Percentiles rank a stretch among this genome's conserved stretches.
These are phyloP conservation scores for Amaranthus hypochondriacus DNA, from an alignment of 148 eudicot species.

Conservation along the genomic window DNA sequence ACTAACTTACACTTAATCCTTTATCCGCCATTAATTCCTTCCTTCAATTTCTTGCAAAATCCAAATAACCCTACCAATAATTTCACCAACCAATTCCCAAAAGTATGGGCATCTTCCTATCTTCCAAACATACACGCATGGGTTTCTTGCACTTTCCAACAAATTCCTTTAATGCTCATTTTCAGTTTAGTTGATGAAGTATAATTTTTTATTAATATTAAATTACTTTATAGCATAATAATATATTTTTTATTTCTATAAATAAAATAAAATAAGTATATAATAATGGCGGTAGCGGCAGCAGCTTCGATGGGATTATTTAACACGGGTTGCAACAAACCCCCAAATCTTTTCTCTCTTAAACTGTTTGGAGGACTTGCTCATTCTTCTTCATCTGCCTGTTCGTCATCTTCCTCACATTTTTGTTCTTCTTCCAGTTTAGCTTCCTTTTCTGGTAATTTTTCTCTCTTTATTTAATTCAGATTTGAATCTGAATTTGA, in stretches of 20 bases:
- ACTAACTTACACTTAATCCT: too few species aligned
- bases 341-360: constrained; percentile 25
- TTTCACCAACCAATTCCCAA: neutral
- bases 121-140: neutral
- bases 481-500: too few species aligned
- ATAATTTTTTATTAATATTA: neutral
- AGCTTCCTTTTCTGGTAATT: constrained; percentile 30
- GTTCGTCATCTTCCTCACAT: constrained; percentile 29
- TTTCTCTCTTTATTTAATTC: neutral
- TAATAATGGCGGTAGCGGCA: constrained; percentile 16
- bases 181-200: too few species aligned
- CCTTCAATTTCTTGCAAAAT: too few species aligned
- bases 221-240: neutral
- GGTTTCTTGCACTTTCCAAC: too few species aligned
- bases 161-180: too few species aligned
- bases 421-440: constrained; percentile 29
- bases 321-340: neutral
- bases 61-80: too few species aligned
- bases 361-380: neutral
- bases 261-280: neutral
- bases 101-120: neutral
- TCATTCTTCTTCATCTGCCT: constrained; percentile 12
- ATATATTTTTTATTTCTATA: neutral
- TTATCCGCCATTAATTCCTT: too few species aligned
- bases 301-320: constrained; percentile 23